Conservation (phyloP, 805 yeast genomes). For the Yarrowia osloensis region DNA sequence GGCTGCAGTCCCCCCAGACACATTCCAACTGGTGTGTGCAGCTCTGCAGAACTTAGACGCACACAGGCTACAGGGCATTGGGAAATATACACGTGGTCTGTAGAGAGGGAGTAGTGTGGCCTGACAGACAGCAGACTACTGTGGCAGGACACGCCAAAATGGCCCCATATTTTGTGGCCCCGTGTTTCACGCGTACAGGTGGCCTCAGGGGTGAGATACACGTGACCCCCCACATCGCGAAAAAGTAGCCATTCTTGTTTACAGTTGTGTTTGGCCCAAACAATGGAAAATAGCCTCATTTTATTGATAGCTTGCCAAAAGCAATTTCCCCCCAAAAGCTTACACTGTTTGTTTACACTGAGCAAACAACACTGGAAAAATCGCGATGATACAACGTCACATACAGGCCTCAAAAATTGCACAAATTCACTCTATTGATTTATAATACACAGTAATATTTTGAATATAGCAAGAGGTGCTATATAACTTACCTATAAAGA, state of each 20-base stretch:
- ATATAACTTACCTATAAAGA: constrained; percentile 29
- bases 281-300: constrained; percentile 7
- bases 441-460: constrained; percentile 22
- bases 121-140: neutral
- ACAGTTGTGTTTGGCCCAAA: neutral
- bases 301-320: constrained; percentile 4
- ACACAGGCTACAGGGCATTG: neutral
- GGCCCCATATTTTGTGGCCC: neutral
- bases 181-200: neutral
- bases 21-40: constrained; percentile 9
- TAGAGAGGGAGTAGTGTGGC: neutral
- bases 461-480: constrained; percentile 11
- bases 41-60: neutral
- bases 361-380: neutral
- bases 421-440: neutral
- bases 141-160: neutral
- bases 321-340: neutral
- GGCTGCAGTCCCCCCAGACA: constrained; percentile 2
- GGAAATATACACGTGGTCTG: constrained; percentile 6
- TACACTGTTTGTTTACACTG: neutral
- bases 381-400: neutral
- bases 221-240: neutral
- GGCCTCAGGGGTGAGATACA: neutral
- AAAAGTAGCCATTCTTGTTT: neutral
- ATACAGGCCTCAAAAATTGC: neutral